Percentiles rank a stretch among this genome's conserved stretches.
These are phyloP conservation scores for Spencermartinsiella europaea DNA, from an alignment of 805 yeast species.

Conservation along the genomic window DNA sequence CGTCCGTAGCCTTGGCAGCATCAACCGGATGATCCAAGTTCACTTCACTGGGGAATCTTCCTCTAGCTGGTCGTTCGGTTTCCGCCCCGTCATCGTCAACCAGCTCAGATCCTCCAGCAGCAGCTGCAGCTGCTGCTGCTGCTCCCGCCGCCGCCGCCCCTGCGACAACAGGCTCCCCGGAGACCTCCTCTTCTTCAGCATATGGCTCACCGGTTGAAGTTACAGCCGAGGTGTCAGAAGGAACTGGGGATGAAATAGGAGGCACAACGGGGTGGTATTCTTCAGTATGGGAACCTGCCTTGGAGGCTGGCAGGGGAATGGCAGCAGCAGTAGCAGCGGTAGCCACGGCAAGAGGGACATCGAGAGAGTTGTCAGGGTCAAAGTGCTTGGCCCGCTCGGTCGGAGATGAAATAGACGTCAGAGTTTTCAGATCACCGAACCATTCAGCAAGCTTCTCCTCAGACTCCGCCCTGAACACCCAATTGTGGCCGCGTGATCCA, in stretches of 20 bases:
- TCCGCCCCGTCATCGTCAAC: slow-evolving; percentile 5
- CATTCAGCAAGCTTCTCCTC: slow-evolving; percentile 76
- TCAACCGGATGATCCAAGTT: slow-evolving; percentile 17
- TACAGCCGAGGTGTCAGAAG: slow-evolving; percentile 23
- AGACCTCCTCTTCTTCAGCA: slow-evolving; percentile 8
- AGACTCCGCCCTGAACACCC: slow-evolving; percentile 91
- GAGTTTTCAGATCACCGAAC: slow-evolving; percentile 70
- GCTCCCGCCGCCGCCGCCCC: slow-evolving; percentile 2
- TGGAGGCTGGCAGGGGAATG: slow-evolving; percentile 3
- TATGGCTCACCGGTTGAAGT: slow-evolving; percentile 26
- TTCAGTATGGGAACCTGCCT: background rate
- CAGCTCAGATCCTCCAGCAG: slow-evolving; percentile 2
- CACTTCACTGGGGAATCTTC: slow-evolving; percentile 23
- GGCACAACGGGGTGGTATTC: slow-evolving; percentile 11
- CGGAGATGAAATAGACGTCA: slow-evolving; percentile 61
- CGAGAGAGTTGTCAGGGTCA: slow-evolving; percentile 6
- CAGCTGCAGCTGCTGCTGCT: background rate
- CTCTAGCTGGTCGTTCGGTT: slow-evolving; percentile 12
- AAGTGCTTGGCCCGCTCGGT: slow-evolving; percentile 25
- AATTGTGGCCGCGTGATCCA: slow-evolving; percentile 63
- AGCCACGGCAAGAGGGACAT: slow-evolving; percentile 4
- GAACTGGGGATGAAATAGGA: slow-evolving; percentile 20
- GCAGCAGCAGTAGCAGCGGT: slow-evolving; percentile 11
- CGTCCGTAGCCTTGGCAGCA: slow-evolving; percentile 15
- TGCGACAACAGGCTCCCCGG: background rate